Conservation (phyloP, 192 early-diverging fungal species). For the Rhizophagus prolifer region DNA sequence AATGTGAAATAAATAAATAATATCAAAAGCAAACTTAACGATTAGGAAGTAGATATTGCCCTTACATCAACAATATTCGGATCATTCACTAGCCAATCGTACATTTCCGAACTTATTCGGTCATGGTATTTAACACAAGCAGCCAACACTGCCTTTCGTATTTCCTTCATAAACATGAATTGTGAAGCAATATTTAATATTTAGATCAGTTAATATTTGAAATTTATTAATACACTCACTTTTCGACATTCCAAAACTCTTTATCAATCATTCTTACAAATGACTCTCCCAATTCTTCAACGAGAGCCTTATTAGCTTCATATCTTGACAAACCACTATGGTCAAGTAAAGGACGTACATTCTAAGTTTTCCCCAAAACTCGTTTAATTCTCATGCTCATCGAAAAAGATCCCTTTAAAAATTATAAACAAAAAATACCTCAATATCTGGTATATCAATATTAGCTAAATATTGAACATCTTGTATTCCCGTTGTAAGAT, state of each 20-base stretch:
- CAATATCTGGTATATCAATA: neutral
- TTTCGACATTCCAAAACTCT: conserved; percentile 20
- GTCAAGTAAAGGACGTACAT: conserved; percentile 26
- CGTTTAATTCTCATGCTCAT: neutral
- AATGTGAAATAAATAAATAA: conserved; percentile 3
- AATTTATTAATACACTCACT: neutral
- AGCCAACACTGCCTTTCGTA: conserved; percentile 1
- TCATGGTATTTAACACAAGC: conserved; percentile 19
- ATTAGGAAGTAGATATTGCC: neutral
- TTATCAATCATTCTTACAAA: conserved; percentile 6
- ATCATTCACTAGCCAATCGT: neutral
- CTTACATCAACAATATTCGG: conserved; percentile 5
- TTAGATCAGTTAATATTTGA: neutral
- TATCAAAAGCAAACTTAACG: neutral
- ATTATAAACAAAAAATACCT: neutral
- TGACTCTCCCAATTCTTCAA: neutral
- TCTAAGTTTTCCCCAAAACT: neutral
- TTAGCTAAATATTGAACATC: neutral
- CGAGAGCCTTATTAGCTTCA: conserved; percentile 9
- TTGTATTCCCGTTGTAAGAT: neutral
- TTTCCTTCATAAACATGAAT: neutral
- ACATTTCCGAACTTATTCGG: neutral
- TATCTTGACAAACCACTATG: conserved; percentile 8
- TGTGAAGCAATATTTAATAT: neutral
- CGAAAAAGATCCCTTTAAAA: neutral